Conservation (phyloP, 805 yeast genomes). For the Ogataea populi-albae region DNA sequence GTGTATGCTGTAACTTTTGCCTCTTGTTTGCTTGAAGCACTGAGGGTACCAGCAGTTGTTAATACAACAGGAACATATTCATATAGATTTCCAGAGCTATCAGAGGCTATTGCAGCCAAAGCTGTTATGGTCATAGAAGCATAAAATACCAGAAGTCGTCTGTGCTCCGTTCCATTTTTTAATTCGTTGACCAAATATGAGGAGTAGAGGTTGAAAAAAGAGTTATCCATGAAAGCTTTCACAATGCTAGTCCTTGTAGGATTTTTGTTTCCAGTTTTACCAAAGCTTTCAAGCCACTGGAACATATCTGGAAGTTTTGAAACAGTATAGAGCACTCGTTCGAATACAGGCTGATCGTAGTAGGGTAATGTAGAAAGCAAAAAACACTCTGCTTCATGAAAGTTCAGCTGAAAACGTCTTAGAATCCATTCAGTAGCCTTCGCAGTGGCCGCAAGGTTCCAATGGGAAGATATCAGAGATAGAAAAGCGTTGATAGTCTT, state of each 20-base stretch:
- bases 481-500: constrained; percentile 73
- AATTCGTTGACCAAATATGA: constrained; percentile 51
- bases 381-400: constrained; percentile 71
- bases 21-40: constrained; percentile 49
- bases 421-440: constrained; percentile 93
- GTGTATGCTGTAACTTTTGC: constrained; percentile 83
- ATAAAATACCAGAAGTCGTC: constrained; percentile 74
- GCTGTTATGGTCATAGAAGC: constrained; percentile 68
- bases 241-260: constrained; percentile 71
- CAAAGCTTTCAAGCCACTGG: constrained; percentile 65
- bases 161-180: constrained; percentile 54
- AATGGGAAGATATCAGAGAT: constrained; percentile 69
- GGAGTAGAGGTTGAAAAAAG: constrained; percentile 64
- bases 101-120: constrained; percentile 58
- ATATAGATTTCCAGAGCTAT: constrained; percentile 39
- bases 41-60: constrained; percentile 55
- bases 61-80: constrained; percentile 54
- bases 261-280: constrained; percentile 46
- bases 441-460: constrained; percentile 70
- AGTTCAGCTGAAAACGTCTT: constrained; percentile 82
- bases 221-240: constrained; percentile 70
- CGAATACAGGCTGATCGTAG: constrained; percentile 69
- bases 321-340: constrained; percentile 71
- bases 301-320: constrained; percentile 74
- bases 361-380: constrained; percentile 78